Evolutionary conservation across 2,329 filamentous ascomycete species (phyloP).

Genomic region (Fusarium sp.): DNA sequence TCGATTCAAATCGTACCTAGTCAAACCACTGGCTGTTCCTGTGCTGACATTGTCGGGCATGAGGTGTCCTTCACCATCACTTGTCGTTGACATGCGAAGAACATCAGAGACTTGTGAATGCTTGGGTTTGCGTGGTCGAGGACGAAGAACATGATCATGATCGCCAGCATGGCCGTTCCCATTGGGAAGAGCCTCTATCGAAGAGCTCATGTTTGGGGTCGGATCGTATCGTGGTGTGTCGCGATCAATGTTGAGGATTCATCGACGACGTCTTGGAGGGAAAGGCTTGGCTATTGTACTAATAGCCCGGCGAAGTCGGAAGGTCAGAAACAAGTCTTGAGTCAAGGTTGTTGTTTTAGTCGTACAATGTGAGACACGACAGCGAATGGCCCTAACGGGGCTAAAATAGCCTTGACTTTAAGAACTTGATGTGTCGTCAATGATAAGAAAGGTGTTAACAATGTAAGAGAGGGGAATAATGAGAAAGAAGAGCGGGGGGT

Average conservation of each 20-base stretch:
- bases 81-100: conserved; percentile 53
- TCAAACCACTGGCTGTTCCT: conserved; percentile 55
- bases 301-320: conserved; percentile 7
- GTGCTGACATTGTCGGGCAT: conserved; percentile 50
- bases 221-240: conserved; percentile 5
- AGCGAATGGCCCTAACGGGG: conserved; percentile 1
- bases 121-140: conserved; percentile 63
- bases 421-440: conserved; percentile 21
- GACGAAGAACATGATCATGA: conserved; percentile 60
- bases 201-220: conserved; percentile 47
- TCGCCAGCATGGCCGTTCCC: conserved; percentile 46
- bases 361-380: conserved; percentile 21
- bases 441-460: not conserved
- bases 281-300: conserved; percentile 1
- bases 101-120: conserved; percentile 62
- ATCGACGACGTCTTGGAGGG: conserved; percentile 10
- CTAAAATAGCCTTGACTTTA: conserved; percentile 6
- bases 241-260: conserved; percentile 22
- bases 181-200: conserved; percentile 47
- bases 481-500: not conserved
- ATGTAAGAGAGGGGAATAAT: not conserved
- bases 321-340: conserved; percentile 1
- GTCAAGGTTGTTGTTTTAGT: conserved; percentile 17
- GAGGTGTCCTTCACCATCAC: conserved; percentile 53
- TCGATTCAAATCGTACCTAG: conserved; percentile 55